These are phyloP conservation scores for Cutaneotrichosporon sp. DNA, from an alignment of 1,284 basidiomycete species.

Conservation along the genomic window DNA sequence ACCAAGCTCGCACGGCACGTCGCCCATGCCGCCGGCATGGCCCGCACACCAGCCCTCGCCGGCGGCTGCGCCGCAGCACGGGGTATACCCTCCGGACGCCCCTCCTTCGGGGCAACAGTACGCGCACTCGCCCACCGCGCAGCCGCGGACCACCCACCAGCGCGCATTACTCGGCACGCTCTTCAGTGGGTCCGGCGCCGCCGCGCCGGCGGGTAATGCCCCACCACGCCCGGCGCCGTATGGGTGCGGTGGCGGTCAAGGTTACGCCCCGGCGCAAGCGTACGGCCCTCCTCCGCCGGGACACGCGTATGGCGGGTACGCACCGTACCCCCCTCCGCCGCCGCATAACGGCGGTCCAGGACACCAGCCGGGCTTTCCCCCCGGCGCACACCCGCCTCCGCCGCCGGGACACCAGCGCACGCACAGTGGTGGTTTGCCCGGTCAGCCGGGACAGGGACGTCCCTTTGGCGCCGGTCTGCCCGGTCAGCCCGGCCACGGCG, in stretches of 20 bases:
- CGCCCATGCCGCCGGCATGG: too few relatives aligned
- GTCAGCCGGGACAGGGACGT: not conserved
- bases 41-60: too few relatives aligned
- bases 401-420: not conserved
- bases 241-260: not conserved
- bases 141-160: constrained; percentile 6
- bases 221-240: not conserved
- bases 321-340: too few relatives aligned
- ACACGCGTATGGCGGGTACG: too few relatives aligned
- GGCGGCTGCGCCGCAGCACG: too few relatives aligned
- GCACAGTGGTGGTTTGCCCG: not conserved
- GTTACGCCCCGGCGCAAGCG: too few relatives aligned
- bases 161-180: constrained; percentile 12
- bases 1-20: too few relatives aligned
- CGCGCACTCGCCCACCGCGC: not conserved
- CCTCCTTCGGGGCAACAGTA: too few relatives aligned
- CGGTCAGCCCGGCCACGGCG: constrained; percentile 4
- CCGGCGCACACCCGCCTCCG: not conserved
- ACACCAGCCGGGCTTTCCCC: constrained; percentile 1
- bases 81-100: too few relatives aligned
- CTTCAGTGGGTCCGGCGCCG: not conserved
- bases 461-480: constrained; percentile 1
- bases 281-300: too few relatives aligned
- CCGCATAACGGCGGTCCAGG: not conserved
- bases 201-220: not conserved